Evolutionary conservation across 768 basidiomycete species (phyloP).

Genomic region (Porpolomopsis calyptriformis): DNA sequence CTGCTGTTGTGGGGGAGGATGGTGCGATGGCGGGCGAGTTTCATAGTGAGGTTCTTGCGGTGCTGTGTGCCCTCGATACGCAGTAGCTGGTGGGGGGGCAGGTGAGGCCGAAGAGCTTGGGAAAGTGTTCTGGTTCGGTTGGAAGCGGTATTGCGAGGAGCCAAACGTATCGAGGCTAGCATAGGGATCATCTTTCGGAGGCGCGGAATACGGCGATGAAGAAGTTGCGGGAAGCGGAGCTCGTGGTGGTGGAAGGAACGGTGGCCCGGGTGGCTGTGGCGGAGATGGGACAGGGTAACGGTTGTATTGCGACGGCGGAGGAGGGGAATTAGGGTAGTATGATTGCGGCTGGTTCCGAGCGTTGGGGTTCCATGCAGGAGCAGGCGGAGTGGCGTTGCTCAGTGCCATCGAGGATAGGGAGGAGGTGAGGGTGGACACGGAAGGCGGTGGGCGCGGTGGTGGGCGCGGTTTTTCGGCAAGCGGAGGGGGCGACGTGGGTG

Average conservation of each 20-base stretch:
- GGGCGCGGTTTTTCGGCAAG: slow-evolving; percentile 39
- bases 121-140: neutral
- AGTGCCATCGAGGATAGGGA: slow-evolving; percentile 52
- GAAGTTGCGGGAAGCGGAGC: neutral
- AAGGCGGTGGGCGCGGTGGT: slow-evolving; percentile 35
- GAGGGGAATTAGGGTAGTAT: neutral
- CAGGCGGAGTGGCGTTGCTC: slow-evolving; percentile 20
- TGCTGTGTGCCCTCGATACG: neutral
- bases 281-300: neutral
- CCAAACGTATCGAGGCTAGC: neutral
- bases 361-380: slow-evolving; percentile 15
- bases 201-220: neutral
- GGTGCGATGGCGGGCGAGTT: neutral
- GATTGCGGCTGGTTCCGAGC: slow-evolving; percentile 2
- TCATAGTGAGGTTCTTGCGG: neutral
- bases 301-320: neutral
- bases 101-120: neutral
- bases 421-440: slow-evolving; percentile 32
- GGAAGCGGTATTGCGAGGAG: neutral
- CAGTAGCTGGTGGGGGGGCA: neutral
- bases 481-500: slow-evolving; percentile 35
- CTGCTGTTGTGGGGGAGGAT: neutral
- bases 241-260: neutral
- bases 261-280: neutral
- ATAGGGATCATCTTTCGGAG: neutral